phyloP scores from a whole-genome alignment of 2,329 filamentous ascomycete species.

The Aspergillus phoenicis region DNA sequence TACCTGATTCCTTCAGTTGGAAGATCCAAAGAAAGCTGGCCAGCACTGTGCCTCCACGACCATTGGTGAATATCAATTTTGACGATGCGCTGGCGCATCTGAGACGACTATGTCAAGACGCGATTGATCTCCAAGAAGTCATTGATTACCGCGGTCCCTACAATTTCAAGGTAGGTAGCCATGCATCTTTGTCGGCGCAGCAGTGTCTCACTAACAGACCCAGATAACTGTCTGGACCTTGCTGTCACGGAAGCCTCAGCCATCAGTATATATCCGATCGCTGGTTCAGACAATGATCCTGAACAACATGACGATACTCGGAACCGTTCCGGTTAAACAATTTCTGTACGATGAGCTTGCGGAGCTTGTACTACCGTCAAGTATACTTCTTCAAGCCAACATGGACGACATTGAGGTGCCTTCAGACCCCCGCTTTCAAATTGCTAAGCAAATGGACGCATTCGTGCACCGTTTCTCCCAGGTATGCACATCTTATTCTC shows the following conservation, averaged over 20 bases:
- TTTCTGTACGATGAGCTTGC: slow-evolving; percentile 82
- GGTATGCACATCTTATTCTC: slow-evolving; percentile 29
- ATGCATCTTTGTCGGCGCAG: neutral
- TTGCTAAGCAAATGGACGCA: slow-evolving; percentile 72
- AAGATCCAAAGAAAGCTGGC: slow-evolving; percentile 91
- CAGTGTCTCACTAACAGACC: neutral
- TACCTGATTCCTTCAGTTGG: slow-evolving; percentile 80
- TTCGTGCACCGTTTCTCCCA: slow-evolving; percentile 59
- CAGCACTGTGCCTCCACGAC: slow-evolving; percentile 88
- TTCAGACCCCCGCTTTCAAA: slow-evolving; percentile 71
- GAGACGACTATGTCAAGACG: slow-evolving; percentile 70
- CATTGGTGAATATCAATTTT: slow-evolving; percentile 76
- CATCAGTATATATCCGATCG: slow-evolving; percentile 79
- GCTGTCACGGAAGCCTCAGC: slow-evolving; percentile 77
- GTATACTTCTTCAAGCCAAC: slow-evolving; percentile 67
- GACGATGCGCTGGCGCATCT: slow-evolving; percentile 72
- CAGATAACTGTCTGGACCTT: slow-evolving; percentile 75
- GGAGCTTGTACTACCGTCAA: slow-evolving; percentile 72
- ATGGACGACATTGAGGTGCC: slow-evolving; percentile 78
- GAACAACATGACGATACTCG: slow-evolving; percentile 69
- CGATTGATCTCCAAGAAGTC: slow-evolving; percentile 67
- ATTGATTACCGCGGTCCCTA: slow-evolving; percentile 69
- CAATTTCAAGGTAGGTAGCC: slow-evolving; percentile 62
- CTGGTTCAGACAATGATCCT: slow-evolving; percentile 76
- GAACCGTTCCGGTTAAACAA: slow-evolving; percentile 68